phyloP scores from a whole-genome alignment of 345 rosid species.

The Eutrema yunnanense region DNA sequence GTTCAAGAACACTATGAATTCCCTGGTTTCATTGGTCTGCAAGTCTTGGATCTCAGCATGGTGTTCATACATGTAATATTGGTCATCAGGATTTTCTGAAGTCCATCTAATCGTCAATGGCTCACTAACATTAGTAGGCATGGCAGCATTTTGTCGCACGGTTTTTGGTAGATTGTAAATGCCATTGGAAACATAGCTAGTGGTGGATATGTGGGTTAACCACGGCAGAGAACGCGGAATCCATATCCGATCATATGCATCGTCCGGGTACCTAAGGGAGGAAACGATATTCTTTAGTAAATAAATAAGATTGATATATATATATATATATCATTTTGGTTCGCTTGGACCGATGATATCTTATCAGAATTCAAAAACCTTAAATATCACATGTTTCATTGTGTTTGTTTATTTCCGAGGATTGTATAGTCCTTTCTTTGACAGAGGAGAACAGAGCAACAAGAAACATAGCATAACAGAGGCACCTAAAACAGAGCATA shows the following conservation, averaged over 20 bases:
- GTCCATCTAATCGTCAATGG: slow-evolving; percentile 4
- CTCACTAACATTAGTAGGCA: background rate
- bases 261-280: slow-evolving; percentile 30
- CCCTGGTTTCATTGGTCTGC: background rate
- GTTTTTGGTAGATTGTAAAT: slow-evolving; percentile 12
- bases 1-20: background rate
- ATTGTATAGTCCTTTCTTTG: background rate
- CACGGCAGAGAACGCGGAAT: accelerated
- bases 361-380: background rate
- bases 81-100: background rate
- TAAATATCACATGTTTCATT: background rate
- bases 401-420: too few relatives aligned
- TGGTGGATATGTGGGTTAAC: background rate
- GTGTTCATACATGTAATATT: background rate
- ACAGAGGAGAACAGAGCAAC: background rate
- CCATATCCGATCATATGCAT: slow-evolving; percentile 37
- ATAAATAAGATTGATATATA: too few relatives aligned
- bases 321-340: background rate
- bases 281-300: background rate
- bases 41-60: slow-evolving; percentile 12
- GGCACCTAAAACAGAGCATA: background rate
- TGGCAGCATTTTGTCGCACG: slow-evolving; percentile 4
- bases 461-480: background rate
- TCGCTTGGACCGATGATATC: background rate
- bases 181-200: background rate